Conservation (phyloP, 192 early-diverging fungal genomes). For the Endogone sp. region DNA sequence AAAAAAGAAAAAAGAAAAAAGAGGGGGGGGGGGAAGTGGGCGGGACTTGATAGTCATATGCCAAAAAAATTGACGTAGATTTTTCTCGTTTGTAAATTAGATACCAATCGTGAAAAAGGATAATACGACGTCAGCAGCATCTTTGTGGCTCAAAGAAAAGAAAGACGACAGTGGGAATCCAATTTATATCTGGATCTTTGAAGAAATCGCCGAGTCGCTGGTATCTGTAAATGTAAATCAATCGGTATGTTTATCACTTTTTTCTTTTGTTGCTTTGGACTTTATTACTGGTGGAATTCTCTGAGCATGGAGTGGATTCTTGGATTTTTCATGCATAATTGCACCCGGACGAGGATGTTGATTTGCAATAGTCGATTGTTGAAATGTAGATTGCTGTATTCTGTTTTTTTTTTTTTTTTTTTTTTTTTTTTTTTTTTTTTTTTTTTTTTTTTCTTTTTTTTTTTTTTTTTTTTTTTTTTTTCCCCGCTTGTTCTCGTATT, state of each 20-base stretch:
- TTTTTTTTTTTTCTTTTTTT: neutral
- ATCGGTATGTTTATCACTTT: neutral
- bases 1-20: no score
- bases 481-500: neutral
- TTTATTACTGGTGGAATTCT: neutral
- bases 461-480: constrained; percentile 5
- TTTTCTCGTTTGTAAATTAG: constrained; percentile 15
- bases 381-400: neutral
- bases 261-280: constrained; percentile 2
- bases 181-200: constrained; percentile 62
- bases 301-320: neutral
- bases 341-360: neutral
- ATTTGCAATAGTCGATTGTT: neutral
- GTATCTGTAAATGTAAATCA: constrained; percentile 8
- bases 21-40: no score
- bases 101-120: constrained; percentile 51
- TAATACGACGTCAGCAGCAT: constrained; percentile 48
- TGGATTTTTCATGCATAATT: no score
- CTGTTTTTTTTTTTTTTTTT: constrained; percentile 6
- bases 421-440: constrained; percentile 4
- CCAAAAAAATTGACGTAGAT: no score
- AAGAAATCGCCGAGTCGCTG: constrained; percentile 50
- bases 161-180: constrained; percentile 32
- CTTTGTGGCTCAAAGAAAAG: constrained; percentile 60
- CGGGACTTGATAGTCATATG: neutral